Evolutionary conservation across 306 rosid genomes (phyloP), one percentile per base, ranked within the genome.

Genomic region (Cercis canadensis): DNA sequence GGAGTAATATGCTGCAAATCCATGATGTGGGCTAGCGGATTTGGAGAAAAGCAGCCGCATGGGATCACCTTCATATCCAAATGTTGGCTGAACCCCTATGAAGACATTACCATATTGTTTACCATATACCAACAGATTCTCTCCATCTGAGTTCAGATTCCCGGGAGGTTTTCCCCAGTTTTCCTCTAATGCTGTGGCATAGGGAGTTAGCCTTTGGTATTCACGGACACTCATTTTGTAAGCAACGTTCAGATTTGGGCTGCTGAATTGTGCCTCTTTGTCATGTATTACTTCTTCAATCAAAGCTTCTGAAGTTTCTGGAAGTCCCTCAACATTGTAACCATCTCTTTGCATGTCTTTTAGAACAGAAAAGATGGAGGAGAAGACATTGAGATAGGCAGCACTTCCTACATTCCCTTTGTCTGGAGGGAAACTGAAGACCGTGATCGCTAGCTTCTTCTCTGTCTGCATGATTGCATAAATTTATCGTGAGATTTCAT

Each of bases 101-200:
- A 95, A 95, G 76, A 95, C 72, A 66, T 91, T 91, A 18, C 99
- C 99, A 15, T 80, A 95, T 64, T 91, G 96, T 70, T 89, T 95
- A 6, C 99, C 99, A 75, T 86, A 91, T 16, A 95, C 99, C 75
- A 95, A 79, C 13, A 95, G 90, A 73, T 88, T 95, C 83, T 95
- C 99, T 67, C 99, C 97, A 64, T 95, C 99, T 0, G 99, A 90
- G 62, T 95, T 95, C 84, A 95, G 74, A 81, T 95, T 85, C 50
- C 99, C 99, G 0, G 97, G 99, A 59, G 99, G 87, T 60, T 95
- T 95, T 74, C 97, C 99, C 99, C 99, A 95, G 62, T 89, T 95
- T 67, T 91, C 99, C 77, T 94, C 99, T 72, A 91, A 67, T 13
- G 92, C 85, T n/a, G 88, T 4, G 39, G 97, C 74, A 61, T 91